Evolutionary conservation across 257 asterid species (phyloP).

Genomic region (Solanum piurae): DNA sequence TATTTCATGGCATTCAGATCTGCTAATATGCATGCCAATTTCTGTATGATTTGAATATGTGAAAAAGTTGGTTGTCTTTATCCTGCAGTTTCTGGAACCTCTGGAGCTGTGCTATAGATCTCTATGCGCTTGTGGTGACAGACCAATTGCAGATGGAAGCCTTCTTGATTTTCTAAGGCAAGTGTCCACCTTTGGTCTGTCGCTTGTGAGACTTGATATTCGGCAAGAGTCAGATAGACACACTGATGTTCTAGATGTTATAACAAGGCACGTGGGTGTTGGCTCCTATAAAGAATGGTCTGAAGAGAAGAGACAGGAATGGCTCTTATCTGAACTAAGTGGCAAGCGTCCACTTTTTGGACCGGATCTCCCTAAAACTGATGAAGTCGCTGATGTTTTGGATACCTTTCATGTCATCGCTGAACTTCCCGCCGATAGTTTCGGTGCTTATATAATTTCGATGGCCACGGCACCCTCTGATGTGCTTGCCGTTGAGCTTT

Average conservation of each 20-base stretch:
- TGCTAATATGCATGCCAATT: background rate
- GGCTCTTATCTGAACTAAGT: conserved; percentile 82
- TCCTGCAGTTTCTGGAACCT: conserved; percentile 72
- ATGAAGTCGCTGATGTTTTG: conserved; percentile 77
- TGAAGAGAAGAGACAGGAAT: conserved; percentile 74
- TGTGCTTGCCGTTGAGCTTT: conserved; percentile 88
- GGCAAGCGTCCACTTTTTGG: conserved; percentile 92
- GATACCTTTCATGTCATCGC: conserved; percentile 70
- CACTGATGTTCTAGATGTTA: conserved; percentile 84
- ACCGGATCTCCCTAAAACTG: conserved; percentile 79
- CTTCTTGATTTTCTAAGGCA: conserved; percentile 93
- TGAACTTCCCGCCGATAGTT: conserved; percentile 67
- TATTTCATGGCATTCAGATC: background rate
- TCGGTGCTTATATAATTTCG: conserved; percentile 88
- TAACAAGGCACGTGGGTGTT: conserved; percentile 64
- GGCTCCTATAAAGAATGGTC: conserved; percentile 93
- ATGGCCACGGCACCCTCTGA: conserved; percentile 97
- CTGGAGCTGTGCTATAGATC: conserved; percentile 94
- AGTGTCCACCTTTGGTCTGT: conserved; percentile 90
- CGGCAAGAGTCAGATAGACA: conserved; percentile 93
- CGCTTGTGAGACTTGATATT: conserved; percentile 85
- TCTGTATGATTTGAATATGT: background rate
- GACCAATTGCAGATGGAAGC: conserved; percentile 86
- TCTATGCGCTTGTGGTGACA: conserved; percentile 79
- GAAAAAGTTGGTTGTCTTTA: background rate